These are phyloP conservation scores for Barnettozyma californica DNA, from an alignment of 805 yeast genomes.

Conservation along the genomic window DNA sequence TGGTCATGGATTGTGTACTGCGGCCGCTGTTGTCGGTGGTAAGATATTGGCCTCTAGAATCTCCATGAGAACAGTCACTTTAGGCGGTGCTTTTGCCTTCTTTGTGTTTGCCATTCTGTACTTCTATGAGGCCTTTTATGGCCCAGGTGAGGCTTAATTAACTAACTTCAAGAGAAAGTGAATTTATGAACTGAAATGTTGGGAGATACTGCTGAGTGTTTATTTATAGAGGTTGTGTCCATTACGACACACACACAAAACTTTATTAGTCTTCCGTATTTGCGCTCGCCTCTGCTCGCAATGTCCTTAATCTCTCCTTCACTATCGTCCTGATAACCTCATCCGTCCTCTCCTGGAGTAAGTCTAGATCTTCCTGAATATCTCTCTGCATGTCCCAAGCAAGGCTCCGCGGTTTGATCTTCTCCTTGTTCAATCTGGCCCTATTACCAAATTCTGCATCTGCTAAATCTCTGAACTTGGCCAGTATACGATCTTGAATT, in stretches of 20 bases:
- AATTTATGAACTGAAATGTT: not conserved
- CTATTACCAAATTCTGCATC: not conserved
- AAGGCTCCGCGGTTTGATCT: conserved; percentile 15
- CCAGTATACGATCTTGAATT: conserved; percentile 25
- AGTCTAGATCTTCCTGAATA: conserved; percentile 32
- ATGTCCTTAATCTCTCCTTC: conserved; percentile 28
- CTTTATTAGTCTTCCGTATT: not conserved
- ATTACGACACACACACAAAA: not conserved
- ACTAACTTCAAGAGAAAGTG: not conserved
- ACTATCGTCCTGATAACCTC: conserved; percentile 34
- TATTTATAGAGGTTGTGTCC: conserved; percentile 1
- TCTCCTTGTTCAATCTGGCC: not conserved
- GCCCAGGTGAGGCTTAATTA: not conserved
- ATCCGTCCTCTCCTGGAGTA: conserved; percentile 38
- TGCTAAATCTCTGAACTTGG: conserved; percentile 17
- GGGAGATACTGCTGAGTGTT: not conserved
- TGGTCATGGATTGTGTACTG: conserved; percentile 87
- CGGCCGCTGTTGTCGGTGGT: conserved; percentile 91
- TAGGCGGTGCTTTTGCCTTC: conserved; percentile 88
- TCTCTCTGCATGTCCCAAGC: conserved; percentile 35
- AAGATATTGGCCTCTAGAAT: conserved; percentile 83
- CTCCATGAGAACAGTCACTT: conserved; percentile 85
- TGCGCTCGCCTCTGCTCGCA: conserved; percentile 2
- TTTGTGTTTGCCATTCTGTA: conserved; percentile 77
- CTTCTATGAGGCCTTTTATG: conserved; percentile 56